Evolutionary conservation across 257 asterid genomes (phyloP).

Genomic region (Solanum sparsipilum): DNA sequence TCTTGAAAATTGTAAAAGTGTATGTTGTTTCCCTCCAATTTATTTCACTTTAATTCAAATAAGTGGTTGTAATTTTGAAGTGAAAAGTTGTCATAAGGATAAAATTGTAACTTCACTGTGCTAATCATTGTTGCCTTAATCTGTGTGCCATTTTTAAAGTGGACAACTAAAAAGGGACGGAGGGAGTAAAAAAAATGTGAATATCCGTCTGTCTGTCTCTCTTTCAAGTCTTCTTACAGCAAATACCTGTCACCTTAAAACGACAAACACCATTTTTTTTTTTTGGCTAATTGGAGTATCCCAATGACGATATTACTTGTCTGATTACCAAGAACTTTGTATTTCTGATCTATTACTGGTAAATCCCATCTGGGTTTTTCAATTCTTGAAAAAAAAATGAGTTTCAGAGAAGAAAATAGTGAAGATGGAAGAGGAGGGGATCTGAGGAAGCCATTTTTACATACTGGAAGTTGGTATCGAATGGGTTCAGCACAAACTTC

Average conservation of each 20-base stretch:
- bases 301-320: background rate
- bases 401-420: slow-evolving; percentile 64
- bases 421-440: slow-evolving; percentile 48
- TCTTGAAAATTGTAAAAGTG: no score
- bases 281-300: background rate
- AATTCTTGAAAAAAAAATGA: slow-evolving; percentile 27
- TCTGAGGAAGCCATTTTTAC: slow-evolving; percentile 81
- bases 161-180: no score
- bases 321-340: background rate
- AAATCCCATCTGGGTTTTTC: background rate
- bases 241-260: background rate
- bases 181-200: no score
- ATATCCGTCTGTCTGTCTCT: background rate
- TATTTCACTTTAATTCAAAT: no score
- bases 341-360: background rate
- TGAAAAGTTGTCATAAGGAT: no score
- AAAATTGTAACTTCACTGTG: no score
- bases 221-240: background rate
- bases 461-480: slow-evolving; percentile 91
- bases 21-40: no score
- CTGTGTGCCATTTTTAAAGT: no score
- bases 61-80: no score
- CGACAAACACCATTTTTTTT: background rate
- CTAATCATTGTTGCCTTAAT: no score
- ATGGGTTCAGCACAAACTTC: slow-evolving; percentile 79